Percentiles rank a stretch among this genome's conserved stretches.
Conservation (phyloP, 192 early-diverging fungal species). For the Backusella westeae region DNA sequence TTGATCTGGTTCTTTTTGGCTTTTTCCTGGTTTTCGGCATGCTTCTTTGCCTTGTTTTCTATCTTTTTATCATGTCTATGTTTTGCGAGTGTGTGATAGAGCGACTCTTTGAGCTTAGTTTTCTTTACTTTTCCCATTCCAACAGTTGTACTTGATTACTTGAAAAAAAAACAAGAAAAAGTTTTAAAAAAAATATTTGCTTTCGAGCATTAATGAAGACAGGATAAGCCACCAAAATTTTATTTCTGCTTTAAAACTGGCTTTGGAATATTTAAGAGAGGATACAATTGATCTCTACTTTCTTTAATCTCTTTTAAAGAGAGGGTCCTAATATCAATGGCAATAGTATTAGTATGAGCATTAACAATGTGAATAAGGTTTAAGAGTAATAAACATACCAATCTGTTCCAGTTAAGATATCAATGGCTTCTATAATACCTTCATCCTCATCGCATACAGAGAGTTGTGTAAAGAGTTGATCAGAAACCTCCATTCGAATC, state of each 20-base stretch:
- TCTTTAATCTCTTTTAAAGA: conserved; percentile 44
- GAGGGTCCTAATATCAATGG: conserved; percentile 34
- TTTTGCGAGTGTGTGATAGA: conserved; percentile 1
- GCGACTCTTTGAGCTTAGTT: background rate
- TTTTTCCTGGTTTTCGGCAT: conserved; percentile 3
- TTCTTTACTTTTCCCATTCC: conserved; percentile 5
- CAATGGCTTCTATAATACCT: conserved; percentile 51
- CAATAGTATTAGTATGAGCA: background rate
- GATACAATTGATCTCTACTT: conserved; percentile 41
- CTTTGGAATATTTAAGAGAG: conserved; percentile 26
- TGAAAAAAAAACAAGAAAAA: conserved; percentile 4
- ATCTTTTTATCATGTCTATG: background rate
- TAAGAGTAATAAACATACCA: conserved; percentile 51
- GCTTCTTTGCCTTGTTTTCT: background rate
- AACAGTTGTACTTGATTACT: background rate
- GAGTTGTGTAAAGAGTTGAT: conserved; percentile 70
- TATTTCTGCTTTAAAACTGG: conserved; percentile 10
- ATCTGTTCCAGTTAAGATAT: conserved; percentile 61
- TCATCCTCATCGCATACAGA: conserved; percentile 46
- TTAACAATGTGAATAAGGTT: background rate
- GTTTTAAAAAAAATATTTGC: background rate
- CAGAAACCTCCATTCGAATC: conserved; percentile 68
- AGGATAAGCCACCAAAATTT: conserved; percentile 13
- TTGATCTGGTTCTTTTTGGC: conserved; percentile 14
- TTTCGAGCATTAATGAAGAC: background rate